Percentiles rank a stretch among this genome's conserved stretches.
Conservation (phyloP, 1,139 yeast genomes). For the Starmera stellimalicola region DNA sequence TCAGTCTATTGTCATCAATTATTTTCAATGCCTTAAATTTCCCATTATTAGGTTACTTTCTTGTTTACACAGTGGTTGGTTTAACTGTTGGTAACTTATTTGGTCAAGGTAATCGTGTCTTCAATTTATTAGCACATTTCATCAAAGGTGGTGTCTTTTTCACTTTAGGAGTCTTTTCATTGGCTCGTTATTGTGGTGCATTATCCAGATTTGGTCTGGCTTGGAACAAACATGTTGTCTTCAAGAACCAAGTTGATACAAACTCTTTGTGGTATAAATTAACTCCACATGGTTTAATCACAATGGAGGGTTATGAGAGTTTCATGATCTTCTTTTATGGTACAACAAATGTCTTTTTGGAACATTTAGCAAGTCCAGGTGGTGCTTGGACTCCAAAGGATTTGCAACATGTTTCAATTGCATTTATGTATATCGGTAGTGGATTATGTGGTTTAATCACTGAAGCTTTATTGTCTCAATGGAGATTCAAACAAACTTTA, state of each 20-base stretch:
- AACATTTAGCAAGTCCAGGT: constrained; percentile 68
- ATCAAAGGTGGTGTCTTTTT: constrained; percentile 93
- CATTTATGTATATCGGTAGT: constrained; percentile 87
- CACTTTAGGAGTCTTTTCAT: constrained; percentile 60
- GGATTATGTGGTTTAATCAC: constrained; percentile 85
- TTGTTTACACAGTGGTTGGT: constrained; percentile 63
- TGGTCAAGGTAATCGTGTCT: constrained; percentile 59
- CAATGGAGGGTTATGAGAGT: constrained; percentile 84
- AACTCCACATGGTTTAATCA: constrained; percentile 44
- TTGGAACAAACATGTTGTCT: constrained; percentile 62
- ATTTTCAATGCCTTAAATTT: constrained; percentile 51
- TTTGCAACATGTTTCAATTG: constrained; percentile 89
- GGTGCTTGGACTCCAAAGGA: constrained; percentile 89
- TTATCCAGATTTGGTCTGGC: constrained; percentile 76
- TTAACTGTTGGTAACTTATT: constrained; percentile 60
- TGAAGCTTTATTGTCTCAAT: constrained; percentile 45
- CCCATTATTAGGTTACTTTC: constrained; percentile 53
- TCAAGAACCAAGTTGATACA: constrained; percentile 22
- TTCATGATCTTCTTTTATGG: constrained; percentile 81
- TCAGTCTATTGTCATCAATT: constrained; percentile 29
- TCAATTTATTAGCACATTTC: constrained; percentile 85
- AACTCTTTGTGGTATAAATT: constrained; percentile 28
- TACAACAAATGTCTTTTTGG: constrained; percentile 76
- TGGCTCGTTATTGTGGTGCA: constrained; percentile 83
- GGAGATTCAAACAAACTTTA: constrained; percentile 26